Evolutionary conservation across 2,329 filamentous ascomycete genomes (phyloP).

Genomic region (Emergomyces orientalis): DNA sequence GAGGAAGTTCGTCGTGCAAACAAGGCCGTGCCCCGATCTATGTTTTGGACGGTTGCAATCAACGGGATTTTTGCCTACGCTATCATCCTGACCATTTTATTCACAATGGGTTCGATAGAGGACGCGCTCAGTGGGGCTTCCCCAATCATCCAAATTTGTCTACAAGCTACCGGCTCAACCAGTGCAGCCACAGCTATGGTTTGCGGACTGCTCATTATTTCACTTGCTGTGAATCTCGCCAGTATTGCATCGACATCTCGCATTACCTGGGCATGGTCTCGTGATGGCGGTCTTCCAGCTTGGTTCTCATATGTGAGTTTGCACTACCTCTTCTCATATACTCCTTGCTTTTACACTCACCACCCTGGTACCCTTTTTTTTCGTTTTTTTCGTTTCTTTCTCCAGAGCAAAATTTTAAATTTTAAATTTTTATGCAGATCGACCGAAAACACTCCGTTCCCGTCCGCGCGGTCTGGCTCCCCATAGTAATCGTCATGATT

Average conservation of each 20-base stretch:
- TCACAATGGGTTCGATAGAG: slow-evolving; percentile 36
- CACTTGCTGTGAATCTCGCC: slow-evolving; percentile 34
- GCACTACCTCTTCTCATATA: background rate
- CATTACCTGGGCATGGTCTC: slow-evolving; percentile 43
- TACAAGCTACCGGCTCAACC: slow-evolving; percentile 34
- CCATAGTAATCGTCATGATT: slow-evolving; percentile 25
- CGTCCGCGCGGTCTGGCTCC: slow-evolving; percentile 30
- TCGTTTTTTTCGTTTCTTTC: no score
- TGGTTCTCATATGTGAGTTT: slow-evolving; percentile 25
- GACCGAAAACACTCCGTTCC: slow-evolving; percentile 28
- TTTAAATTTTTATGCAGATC: slow-evolving; percentile 21
- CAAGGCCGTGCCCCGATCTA: slow-evolving; percentile 38
- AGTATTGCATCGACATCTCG: slow-evolving; percentile 41
- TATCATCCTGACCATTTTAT: slow-evolving; percentile 36
- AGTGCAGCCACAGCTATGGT: slow-evolving; percentile 35
- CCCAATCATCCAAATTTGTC: slow-evolving; percentile 38
- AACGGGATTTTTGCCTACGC: slow-evolving; percentile 36
- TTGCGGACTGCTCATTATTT: slow-evolving; percentile 30
- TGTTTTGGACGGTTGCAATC: slow-evolving; percentile 37
- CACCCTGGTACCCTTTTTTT: background rate
- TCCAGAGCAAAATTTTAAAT: slow-evolving; percentile 9
- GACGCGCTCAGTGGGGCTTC: slow-evolving; percentile 26
- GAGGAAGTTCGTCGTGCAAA: slow-evolving; percentile 40
- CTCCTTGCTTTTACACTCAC: background rate
- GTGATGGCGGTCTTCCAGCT: slow-evolving; percentile 39